Base-by-base conservation (phyloP, 2,329 filamentous ascomycete genomes). In the Xylaria arbuscula region DNA sequence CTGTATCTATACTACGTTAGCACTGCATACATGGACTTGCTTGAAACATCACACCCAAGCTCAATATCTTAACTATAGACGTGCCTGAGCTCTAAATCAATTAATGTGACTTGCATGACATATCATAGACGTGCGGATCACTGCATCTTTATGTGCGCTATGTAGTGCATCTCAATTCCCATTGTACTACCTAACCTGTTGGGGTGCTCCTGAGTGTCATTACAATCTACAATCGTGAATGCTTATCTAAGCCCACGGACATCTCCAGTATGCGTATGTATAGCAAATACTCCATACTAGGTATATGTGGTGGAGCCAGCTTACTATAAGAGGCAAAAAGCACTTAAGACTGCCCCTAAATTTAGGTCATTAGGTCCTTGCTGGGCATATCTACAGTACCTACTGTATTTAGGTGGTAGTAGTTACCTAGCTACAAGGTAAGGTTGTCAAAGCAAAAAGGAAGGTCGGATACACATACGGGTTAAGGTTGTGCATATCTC, bases 381-480 rank as follows among this genome's bases (percentile, higher is more conserved):
- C 40, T 15, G 4, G 6, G 15, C 40, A 24, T 13, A 48, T 8
- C 1, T 48, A 48, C 9, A 32, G 15, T 15, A 32, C n/a, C n/a
- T n/a, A n/a, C n/a, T n/a, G 22, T 32, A 53, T 15, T 8, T 13
- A 17, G 5, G 17, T 15, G 32, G 32, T 51, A 50, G 47, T 24
- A 28, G 22, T 42, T 42, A 42, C 40, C 3, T 42, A 11, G 13
- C 15, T 13, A 17, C 40, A 42, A n/a, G n/a, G 13, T 45, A 1
- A 13, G 22, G 19, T 45, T n/a, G 17, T 4, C 15, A 53, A 19
- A 24, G 24, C 34, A 55, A 56, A 28, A 42, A 56, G 54, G 54
- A 56, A 56, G 54, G 54, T 56, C 54, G 24, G 11, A 40, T 42
- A 24, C 36, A 56, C 17, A 40, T 28, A 38, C n/a, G 22, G 17